A percentile compares a stretch with the other conserved stretches of the same genome.
These are phyloP conservation scores for Grammothele lineata DNA, from an alignment of 768 basidiomycete species.

Conservation along the genomic window DNA sequence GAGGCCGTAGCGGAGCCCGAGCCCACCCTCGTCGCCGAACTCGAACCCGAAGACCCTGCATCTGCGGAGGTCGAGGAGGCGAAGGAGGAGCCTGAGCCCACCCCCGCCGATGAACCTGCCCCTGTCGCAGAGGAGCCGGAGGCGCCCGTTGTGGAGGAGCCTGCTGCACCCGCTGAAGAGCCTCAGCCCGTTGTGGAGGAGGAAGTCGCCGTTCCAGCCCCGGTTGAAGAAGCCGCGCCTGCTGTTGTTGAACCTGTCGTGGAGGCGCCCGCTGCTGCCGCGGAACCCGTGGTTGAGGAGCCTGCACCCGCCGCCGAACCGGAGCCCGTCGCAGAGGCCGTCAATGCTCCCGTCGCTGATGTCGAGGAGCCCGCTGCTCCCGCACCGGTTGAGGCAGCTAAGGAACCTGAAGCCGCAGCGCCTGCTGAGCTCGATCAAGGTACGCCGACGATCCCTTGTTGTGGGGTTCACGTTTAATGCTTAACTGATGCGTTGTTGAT, in stretches of 20 bases:
- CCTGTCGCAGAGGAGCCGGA: slow-evolving; percentile 1
- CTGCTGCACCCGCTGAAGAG: neutral
- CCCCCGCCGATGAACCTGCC: neutral
- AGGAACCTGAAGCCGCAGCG: neutral
- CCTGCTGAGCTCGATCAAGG: slow-evolving; percentile 1
- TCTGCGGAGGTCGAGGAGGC: neutral
- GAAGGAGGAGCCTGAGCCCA: neutral
- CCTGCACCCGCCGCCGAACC: neutral
- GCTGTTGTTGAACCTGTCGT: no score
- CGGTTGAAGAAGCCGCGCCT: no score
- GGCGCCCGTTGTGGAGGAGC: slow-evolving; percentile 1
- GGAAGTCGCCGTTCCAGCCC: no score
- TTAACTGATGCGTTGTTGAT: no score
- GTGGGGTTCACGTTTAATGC: no score
- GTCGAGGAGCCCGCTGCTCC: slow-evolving; percentile 3
- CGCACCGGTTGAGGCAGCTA: slow-evolving; percentile 1
- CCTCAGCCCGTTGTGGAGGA: slow-evolving; percentile 1
- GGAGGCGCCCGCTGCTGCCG: slow-evolving; percentile 4
- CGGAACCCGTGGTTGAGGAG: neutral
- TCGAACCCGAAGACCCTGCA: neutral
- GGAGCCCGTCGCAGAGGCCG: slow-evolving; percentile 1
- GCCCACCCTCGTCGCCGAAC: neutral
- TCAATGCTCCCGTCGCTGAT: neutral
- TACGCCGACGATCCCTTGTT: no score
- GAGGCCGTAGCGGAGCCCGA: neutral